Evolutionary conservation across 2,329 filamentous ascomycete species (phyloP).

Genomic region (Aureobasidium sp.): DNA sequence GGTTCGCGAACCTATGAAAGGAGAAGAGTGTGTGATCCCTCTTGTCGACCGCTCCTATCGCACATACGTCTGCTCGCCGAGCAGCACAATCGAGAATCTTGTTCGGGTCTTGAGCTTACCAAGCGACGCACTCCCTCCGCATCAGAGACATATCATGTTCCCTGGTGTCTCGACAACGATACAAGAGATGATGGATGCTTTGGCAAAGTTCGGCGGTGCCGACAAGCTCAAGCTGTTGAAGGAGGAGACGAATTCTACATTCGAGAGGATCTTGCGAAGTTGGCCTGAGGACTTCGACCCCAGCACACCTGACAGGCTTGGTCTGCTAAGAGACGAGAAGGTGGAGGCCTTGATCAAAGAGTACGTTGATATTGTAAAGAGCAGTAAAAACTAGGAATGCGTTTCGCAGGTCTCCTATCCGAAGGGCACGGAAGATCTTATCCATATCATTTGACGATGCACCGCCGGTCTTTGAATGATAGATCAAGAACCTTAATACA

Average conservation of each 20-base stretch:
- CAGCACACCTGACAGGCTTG: background rate
- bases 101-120: background rate
- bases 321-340: background rate
- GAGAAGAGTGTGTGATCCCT: background rate
- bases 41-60: background rate
- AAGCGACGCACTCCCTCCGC: background rate
- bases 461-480: too few relatives aligned
- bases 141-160: background rate
- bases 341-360: background rate
- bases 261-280: background rate
- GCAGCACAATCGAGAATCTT: background rate
- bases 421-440: too few relatives aligned
- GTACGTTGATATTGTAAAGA: background rate
- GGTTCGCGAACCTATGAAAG: background rate
- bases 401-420: too few relatives aligned
- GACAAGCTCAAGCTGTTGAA: background rate
- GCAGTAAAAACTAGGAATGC: too few relatives aligned
- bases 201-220: background rate
- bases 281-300: background rate
- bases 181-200: background rate
- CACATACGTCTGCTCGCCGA: background rate
- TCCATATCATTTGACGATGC: too few relatives aligned
- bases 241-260: background rate
- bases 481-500: too few relatives aligned
- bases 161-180: background rate